Evolutionary conservation across 1,284 basidiomycete species (phyloP).

Genomic region (Xanthoconium separans): DNA sequence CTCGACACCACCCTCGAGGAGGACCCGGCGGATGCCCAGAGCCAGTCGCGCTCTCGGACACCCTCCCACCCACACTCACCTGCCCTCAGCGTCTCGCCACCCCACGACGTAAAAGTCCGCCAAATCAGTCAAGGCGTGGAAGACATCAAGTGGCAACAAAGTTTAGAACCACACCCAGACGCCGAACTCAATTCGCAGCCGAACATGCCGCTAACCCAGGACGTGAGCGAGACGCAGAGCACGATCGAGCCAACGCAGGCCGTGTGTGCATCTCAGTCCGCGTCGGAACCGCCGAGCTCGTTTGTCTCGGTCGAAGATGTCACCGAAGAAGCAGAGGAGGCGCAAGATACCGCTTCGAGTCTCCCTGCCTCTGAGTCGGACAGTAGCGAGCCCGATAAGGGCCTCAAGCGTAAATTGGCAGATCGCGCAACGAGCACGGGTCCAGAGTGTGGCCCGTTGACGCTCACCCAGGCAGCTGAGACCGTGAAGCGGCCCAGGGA

Average conservation of each 20-base stretch:
- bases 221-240: conserved; percentile 11
- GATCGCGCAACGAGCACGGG: conserved; percentile 43
- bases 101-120: conserved; percentile 67
- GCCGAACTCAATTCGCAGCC: conserved; percentile 2
- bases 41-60: conserved; percentile 38
- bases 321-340: conserved; percentile 21
- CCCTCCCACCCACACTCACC: conserved; percentile 42
- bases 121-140: conserved; percentile 77
- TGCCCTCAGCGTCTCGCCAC: conserved; percentile 57
- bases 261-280: conserved; percentile 10
- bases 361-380: conserved; percentile 33
- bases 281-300: conserved; percentile 16
- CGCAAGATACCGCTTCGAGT: conserved; percentile 28
- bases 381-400: conserved; percentile 50
- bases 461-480: conserved; percentile 14
- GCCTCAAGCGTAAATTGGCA: conserved; percentile 61
- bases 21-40: conserved; percentile 39
- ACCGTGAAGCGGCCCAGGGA: conserved; percentile 35
- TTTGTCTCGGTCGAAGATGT: conserved; percentile 24
- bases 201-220: conserved; percentile 8
- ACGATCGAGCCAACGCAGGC: conserved; percentile 16
- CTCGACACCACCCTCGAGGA: conserved; percentile 62
- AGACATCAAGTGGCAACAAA: conserved; percentile 66
- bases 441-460: conserved; percentile 23
- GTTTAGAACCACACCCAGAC: conserved; percentile 15